A percentile compares a stretch with the other conserved stretches of the same genome.
phyloP scores from a whole-genome alignment of 352 stramenopile genomes.

The Phytophthora meadii region DNA sequence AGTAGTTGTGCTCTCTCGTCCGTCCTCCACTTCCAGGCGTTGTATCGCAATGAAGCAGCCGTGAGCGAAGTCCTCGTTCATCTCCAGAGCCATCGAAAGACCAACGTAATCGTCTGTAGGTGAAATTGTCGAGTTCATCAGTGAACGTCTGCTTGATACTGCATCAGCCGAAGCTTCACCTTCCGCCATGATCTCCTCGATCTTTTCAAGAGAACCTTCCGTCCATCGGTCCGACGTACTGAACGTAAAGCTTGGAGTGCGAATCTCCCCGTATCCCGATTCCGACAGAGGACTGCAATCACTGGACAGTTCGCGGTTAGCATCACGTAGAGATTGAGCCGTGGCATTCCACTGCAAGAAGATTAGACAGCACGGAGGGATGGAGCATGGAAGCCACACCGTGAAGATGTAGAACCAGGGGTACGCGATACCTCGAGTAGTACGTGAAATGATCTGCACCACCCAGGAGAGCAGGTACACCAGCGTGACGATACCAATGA shows the following conservation, averaged over 20 bases:
- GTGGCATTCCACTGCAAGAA: conserved; percentile 91
- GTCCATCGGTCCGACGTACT: conserved; percentile 73
- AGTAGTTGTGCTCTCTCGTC: conserved; percentile 38
- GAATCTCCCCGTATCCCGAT: conserved; percentile 74
- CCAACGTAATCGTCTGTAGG: conserved; percentile 71
- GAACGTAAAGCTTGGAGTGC: conserved; percentile 82
- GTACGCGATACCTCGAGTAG: conserved; percentile 69
- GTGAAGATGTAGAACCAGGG: conserved; percentile 92
- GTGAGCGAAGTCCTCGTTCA: conserved; percentile 75
- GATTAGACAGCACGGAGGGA: conserved; percentile 86
- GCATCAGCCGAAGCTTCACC: conserved; percentile 35
- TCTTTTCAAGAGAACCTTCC: conserved; percentile 45
- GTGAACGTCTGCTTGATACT: conserved; percentile 24
- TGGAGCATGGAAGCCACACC: conserved; percentile 86
- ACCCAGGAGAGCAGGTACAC: conserved; percentile 89
- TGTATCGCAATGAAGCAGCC: conserved; percentile 87
- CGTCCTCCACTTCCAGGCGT: conserved; percentile 49
- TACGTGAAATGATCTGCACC: conserved; percentile 79
- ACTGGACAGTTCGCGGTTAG: conserved; percentile 49
- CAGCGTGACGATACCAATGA: conserved; percentile 86
- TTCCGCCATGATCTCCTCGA: conserved; percentile 55
- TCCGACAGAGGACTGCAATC: conserved; percentile 63
- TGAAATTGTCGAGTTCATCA: conserved; percentile 44
- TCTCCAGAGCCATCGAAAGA: conserved; percentile 85
- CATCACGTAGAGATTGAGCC: conserved; percentile 80